Base-by-base conservation (phyloP, 768 basidiomycete species). In the Lactarius psammicola region DNA sequence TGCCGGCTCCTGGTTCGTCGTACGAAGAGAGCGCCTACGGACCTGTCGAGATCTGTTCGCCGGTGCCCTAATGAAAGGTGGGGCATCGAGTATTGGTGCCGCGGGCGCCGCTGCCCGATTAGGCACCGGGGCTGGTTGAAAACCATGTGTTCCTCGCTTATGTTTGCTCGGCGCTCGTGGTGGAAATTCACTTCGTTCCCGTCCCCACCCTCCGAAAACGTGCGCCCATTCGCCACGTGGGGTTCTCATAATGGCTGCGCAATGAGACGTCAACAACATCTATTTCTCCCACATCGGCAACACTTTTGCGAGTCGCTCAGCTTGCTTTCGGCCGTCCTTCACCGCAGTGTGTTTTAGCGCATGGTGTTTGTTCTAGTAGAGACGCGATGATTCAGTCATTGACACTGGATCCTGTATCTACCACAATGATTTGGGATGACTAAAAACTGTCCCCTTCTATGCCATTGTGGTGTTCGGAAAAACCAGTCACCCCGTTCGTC, bases 1-100 rank as follows among this genome's bases (percentile, higher is more conserved):
- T 69, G 85, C 87, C 23, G 81, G 89, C 36, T 87, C 85, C n/a
- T 90, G 88, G 89, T 94, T 92, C 74, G 87, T 91, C 36, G 84
- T 85, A 62, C 80, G 92, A 26, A 79, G 92, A 61, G 88, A 91
- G 71, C 83, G 88, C 31, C 64, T 84, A 63, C 76, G 80, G 60
- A 80, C 78, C 20, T 78, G 77, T 66, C 68, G 74, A 53, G 75
- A 77, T 30, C 66, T 75, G 11, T 68, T 77, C 53, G 72, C 73
- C 10, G 71, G 71, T 18, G 75, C 76, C 28, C 67, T 78, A 1
- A 73, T 74, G 73, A 70, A 70, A 40, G 64, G 69, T 8, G 67
- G 67, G 9, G 69, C 73, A 3, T 67, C 74, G 6, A 68, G 74
- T 13, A 63, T 65, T 4, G 71, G 60, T 4, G 68, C 71, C 1